A percentile compares a stretch with the other conserved stretches of the same genome.
These are phyloP conservation scores for Suillus decipiens DNA, from an alignment of 768 basidiomycete genomes.

Conservation along the genomic window DNA sequence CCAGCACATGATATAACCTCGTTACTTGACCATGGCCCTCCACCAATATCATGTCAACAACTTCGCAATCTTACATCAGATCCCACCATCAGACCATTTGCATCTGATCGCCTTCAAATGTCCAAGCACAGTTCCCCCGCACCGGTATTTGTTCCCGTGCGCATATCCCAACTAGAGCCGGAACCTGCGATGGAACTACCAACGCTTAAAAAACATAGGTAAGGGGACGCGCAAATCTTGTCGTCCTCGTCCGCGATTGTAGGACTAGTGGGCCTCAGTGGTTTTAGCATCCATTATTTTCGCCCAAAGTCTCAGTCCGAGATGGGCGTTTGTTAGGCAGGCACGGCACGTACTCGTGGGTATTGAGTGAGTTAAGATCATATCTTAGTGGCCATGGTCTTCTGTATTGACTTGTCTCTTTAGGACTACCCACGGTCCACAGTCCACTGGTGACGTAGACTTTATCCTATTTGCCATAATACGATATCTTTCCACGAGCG, in stretches of 20 bases:
- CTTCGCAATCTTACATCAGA: conserved; percentile 3
- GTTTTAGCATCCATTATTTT: background rate
- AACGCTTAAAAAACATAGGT: conserved; percentile 4
- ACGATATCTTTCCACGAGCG: background rate
- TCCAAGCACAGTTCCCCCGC: conserved; percentile 21
- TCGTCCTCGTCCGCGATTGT: background rate
- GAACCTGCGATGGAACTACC: conserved; percentile 35
- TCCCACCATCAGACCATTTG: background rate
- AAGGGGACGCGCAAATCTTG: background rate
- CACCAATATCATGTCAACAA: conserved; percentile 8
- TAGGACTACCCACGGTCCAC: background rate
- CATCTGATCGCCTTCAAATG: background rate
- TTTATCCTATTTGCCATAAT: background rate
- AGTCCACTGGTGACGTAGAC: background rate
- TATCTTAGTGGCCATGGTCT: background rate
- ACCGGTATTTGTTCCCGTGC: conserved; percentile 23
- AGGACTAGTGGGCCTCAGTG: background rate
- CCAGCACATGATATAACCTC: conserved; percentile 6
- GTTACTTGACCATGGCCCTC: background rate
- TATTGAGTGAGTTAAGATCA: background rate
- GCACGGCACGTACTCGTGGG: background rate
- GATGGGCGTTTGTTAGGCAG: background rate
- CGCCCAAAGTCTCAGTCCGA: background rate
- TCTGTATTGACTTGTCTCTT: background rate
- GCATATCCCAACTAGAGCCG: conserved; percentile 34